Evolutionary conservation across 768 basidiomycete species (phyloP).

Genomic region (Kwoniella bestiolae): DNA sequence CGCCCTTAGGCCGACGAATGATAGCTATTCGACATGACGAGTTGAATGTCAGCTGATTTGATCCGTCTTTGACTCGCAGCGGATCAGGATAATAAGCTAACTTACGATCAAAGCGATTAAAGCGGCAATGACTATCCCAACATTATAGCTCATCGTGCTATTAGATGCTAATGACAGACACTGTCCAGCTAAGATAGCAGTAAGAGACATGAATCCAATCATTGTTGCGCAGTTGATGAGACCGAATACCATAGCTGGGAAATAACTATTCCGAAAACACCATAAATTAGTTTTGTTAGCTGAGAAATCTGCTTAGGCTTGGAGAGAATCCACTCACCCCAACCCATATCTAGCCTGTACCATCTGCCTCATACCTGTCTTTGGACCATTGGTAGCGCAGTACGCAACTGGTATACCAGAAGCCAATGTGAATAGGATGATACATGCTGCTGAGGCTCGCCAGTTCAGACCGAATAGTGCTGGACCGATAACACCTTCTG

Average conservation of each 20-base stretch:
- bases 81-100: neutral
- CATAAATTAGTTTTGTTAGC: neutral
- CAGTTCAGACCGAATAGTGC: conserved; percentile 38
- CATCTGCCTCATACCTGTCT: conserved; percentile 81
- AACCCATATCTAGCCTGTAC: conserved; percentile 70
- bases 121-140: conserved; percentile 59
- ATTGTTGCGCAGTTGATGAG: conserved; percentile 66
- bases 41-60: too few relatives aligned
- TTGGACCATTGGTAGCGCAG: conserved; percentile 62
- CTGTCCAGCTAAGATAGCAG: conserved; percentile 73
- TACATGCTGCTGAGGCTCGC: conserved; percentile 34
- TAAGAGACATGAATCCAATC: conserved; percentile 70
- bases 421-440: conserved; percentile 35
- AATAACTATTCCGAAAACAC: conserved; percentile 50
- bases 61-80: too few relatives aligned
- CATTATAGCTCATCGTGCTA: conserved; percentile 64
- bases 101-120: conserved; percentile 53
- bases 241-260: conserved; percentile 56
- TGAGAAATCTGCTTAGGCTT: neutral
- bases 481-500: conserved; percentile 44
- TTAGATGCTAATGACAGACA: conserved; percentile 65
- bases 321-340: conserved; percentile 57
- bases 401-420: conserved; percentile 31
- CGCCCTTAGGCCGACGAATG: conserved; percentile 54
- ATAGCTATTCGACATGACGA: conserved; percentile 32